Evolutionary conservation across 768 basidiomycete species (phyloP), one percentile per base, ranked within the genome.

Genomic region (Auricularia sp.): DNA sequence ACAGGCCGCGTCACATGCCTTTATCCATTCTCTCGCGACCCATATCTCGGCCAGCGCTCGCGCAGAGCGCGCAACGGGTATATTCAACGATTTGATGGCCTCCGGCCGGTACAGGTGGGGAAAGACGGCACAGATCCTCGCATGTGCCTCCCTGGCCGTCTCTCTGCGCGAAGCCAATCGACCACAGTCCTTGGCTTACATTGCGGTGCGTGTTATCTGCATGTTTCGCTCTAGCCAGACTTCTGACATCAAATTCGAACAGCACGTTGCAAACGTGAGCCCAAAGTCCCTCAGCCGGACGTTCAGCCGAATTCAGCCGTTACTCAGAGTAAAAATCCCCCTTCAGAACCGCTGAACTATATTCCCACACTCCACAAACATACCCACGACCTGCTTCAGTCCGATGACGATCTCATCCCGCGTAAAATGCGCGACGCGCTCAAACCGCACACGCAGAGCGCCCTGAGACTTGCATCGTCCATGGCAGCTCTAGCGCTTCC

Each of bases 141-240:
- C 87, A 0, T 91, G 84, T 12, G 88, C 86, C 2, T 83, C 85
- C 58, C 76, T 91, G 34, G 81, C 84, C 33, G 80, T 91, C 64
- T 85, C 88, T 4, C 77, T 91, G 53, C 86, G 90, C 61, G 87
- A 91, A 76, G 79, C 81, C 64, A 84, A 79, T 69, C 85, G 83
- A 64, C 84, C 87, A 35, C 87, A 88, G 71, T 82, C 83, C 12
- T 77, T 91, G 59, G 79, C 78, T 62, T 84, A 90, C 67, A 84
- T 93, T 66, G 86, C 90, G 3, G 84, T 81, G 66, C 34, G 61
- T 68, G 18, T 8, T 5, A 5, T 18, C 47, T 6, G 14, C 47
- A 18, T 51, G 39, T 42, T 42, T 51, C 47, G 47, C 16, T 51
- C 47, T 51, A 51, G 47, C 7, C 47, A 6, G 18, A 36, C 53